Conservation (phyloP, 352 stramenopile genomes). For the Stramenopiles sp. region DNA sequence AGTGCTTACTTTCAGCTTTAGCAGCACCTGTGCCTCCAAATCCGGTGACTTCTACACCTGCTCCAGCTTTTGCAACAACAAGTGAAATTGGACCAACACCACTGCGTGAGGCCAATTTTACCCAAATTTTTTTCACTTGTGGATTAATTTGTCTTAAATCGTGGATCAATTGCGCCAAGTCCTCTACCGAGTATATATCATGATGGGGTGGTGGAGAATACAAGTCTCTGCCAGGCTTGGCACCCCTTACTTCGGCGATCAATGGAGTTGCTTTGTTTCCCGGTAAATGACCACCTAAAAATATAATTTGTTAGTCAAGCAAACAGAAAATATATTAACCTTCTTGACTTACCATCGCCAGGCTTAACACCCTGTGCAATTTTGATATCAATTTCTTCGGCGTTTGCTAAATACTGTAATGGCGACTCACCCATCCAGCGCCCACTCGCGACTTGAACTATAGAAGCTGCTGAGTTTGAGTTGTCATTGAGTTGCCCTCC, state of each 20-base stretch:
- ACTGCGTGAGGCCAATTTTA: conserved; percentile 86
- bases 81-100: conserved; percentile 62
- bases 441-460: conserved; percentile 84
- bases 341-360: conserved; percentile 38
- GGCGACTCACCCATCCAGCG: conserved; percentile 79
- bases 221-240: conserved; percentile 78
- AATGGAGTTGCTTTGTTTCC: conserved; percentile 88
- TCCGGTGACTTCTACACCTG: conserved; percentile 81
- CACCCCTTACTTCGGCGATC: conserved; percentile 82
- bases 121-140: conserved; percentile 62
- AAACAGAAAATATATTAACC: background rate
- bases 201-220: conserved; percentile 89
- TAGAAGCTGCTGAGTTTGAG: conserved; percentile 48
- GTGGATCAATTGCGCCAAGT: conserved; percentile 89
- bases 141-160: conserved; percentile 90
- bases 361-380: conserved; percentile 92
- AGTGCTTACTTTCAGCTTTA: conserved; percentile 81
- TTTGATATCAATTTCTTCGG: conserved; percentile 93
- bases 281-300: conserved; percentile 70
- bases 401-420: conserved; percentile 79
- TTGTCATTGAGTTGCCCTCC: conserved; percentile 30
- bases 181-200: conserved; percentile 96
- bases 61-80: conserved; percentile 29
- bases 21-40: conserved; percentile 67
- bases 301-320: background rate